Conservation (phyloP, 495 filamentous ascomycete genomes). For the Talaromyces wortmannii region DNA sequence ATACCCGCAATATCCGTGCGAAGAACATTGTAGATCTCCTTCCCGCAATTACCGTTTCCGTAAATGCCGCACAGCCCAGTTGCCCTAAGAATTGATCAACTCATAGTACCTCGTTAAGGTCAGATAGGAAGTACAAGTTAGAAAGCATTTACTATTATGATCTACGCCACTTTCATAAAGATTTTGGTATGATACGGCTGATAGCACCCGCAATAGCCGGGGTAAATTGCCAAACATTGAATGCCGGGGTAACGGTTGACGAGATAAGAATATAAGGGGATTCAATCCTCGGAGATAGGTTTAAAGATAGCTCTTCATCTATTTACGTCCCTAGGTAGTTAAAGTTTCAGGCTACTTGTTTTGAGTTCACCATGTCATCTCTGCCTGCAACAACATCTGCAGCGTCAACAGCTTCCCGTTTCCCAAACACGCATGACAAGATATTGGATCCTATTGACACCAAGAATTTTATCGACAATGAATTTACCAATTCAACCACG, state of each 20-base stretch:
- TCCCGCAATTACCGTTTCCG: neutral
- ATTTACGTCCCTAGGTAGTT: neutral
- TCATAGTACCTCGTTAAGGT: too few relatives aligned
- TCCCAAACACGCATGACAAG: neutral
- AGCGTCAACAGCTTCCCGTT: neutral
- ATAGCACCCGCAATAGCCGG: neutral
- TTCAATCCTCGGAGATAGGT: neutral
- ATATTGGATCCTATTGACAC: neutral
- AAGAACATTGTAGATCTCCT: neutral
- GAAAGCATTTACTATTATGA: too few relatives aligned
- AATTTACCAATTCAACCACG: constrained; percentile 73
- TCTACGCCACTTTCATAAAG: too few relatives aligned
- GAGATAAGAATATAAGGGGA: neutral
- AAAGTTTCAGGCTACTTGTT: neutral
- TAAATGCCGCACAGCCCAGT: neutral
- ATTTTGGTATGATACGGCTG: too few relatives aligned
- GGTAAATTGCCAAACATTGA: too few relatives aligned
- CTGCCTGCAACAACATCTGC: neutral
- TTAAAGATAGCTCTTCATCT: neutral
- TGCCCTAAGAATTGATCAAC: too few relatives aligned
- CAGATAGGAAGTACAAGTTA: too few relatives aligned
- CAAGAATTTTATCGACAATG: constrained; percentile 7
- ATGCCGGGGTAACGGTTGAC: neutral
- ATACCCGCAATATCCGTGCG: neutral
- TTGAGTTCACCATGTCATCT: neutral